Conservation (phyloP, 2,329 filamentous ascomycete genomes). For the Neospermospora avenae region DNA sequence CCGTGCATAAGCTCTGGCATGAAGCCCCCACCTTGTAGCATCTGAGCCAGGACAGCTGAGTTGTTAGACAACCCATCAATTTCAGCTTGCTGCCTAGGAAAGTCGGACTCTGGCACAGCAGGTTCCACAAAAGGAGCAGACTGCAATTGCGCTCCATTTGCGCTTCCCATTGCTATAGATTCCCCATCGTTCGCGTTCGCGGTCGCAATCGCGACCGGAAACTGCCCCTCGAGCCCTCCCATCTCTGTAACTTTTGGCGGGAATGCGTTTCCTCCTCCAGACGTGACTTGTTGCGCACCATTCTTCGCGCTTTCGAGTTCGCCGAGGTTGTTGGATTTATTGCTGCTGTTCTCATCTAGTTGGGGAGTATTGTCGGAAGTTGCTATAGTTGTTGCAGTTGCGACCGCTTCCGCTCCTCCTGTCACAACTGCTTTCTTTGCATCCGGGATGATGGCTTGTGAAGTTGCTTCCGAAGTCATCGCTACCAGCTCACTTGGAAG, state of each 20-base stretch:
- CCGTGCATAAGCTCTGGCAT: background rate
- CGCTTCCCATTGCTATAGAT: background rate
- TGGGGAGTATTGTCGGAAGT: background rate
- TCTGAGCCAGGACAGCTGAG: background rate
- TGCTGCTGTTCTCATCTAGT: background rate
- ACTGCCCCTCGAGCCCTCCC: background rate
- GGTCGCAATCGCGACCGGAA: background rate
- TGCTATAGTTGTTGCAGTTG: constrained; percentile 9
- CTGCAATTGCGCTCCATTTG: background rate
- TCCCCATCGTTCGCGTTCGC: background rate
- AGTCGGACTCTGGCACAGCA: background rate
- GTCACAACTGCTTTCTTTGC: background rate
- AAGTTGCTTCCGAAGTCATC: constrained; percentile 36
- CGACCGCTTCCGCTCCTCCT: background rate
- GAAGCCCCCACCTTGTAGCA: background rate
- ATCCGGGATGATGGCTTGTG: too few relatives aligned
- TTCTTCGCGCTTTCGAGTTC: constrained; percentile 6
- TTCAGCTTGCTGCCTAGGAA: background rate
- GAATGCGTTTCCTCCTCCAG: background rate
- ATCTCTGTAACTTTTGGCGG: background rate
- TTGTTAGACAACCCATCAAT: background rate
- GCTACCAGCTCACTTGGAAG: constrained; percentile 28
- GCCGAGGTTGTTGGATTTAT: constrained; percentile 18
- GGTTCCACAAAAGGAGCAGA: background rate
- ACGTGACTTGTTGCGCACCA: background rate